Conservation (phyloP, 257 asterid species). For the Penstemon davidsonii region DNA sequence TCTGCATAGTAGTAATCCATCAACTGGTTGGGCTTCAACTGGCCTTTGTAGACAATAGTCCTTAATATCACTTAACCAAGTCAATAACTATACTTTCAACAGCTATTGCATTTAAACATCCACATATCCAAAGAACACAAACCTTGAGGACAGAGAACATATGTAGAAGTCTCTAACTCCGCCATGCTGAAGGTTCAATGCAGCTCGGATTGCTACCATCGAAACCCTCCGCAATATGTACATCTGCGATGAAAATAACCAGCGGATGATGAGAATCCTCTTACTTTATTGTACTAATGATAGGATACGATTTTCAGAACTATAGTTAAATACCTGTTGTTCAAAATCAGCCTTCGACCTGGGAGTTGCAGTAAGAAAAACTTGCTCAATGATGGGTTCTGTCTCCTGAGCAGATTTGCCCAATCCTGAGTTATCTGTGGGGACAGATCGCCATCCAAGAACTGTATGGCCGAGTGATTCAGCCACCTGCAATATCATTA, state of each 20-base stretch:
- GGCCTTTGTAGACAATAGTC: slow-evolving; percentile 98
- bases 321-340: slow-evolving; percentile 67
- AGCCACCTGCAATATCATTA: slow-evolving; percentile 62
- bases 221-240: slow-evolving; percentile 92
- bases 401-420: slow-evolving; percentile 95
- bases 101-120: neutral
- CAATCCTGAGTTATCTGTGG: slow-evolving; percentile 91
- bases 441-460: slow-evolving; percentile 94
- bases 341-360: slow-evolving; percentile 83
- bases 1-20: slow-evolving; percentile 89
- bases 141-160: slow-evolving; percentile 98
- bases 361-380: slow-evolving; percentile 82
- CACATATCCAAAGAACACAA: slow-evolving; percentile 22
- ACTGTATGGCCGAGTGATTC: slow-evolving; percentile 97
- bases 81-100: slow-evolving; percentile 4
- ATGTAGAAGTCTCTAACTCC: slow-evolving; percentile 82
- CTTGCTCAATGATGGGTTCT: slow-evolving; percentile 95
- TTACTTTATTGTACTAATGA: neutral
- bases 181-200: slow-evolving; percentile 94
- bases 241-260: slow-evolving; percentile 55
- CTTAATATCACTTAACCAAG: slow-evolving; percentile 33
- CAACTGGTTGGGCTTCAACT: slow-evolving; percentile 91
- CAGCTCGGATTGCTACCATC: slow-evolving; percentile 99
- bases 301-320: slow-evolving; percentile 15
- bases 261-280: neutral